Evolutionary conservation across 2,329 filamentous ascomycete species (phyloP), one percentile per base, ranked within the genome.

Genomic region (Pseudocercospora eumusae): DNA sequence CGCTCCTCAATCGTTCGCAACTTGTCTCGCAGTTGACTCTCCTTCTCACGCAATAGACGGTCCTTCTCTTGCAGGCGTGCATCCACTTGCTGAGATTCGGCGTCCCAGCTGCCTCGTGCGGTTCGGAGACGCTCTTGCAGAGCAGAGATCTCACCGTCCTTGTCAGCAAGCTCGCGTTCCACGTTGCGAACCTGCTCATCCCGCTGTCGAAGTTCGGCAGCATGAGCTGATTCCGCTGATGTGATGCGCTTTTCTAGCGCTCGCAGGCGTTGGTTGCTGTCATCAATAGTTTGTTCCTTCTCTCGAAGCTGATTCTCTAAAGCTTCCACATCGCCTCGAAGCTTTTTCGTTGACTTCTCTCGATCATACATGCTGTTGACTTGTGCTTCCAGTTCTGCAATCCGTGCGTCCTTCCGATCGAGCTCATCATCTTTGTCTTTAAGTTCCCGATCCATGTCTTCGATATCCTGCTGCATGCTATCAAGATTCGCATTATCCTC

Each of bases 21-120:
- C 72, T 92, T 93, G 65, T 91, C 88, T 45, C 90, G 85, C 11
- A 93, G 74, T 8, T 91, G 87, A 4, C 86, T 85, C 75, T 96
- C 89, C 5, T 93, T 79, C 69, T 96, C 90, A 36, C 85, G 85
- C 11, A 96, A 84, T 7, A 70, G 40, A n/a, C 61, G 59, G 50
- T 76, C 74, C 65, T 77, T 77, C 58, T 74, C 74, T 52, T 74
- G 72, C 55, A 77, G 56, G 13, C 74, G 72, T 15, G 71, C 68
- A 61, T 77, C 75, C 11, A 72, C 75, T 62, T 75, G 68, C 52
- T 75, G 73, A 4, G 73, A 71, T 57, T 77, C 75, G 2, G 71
- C 71, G 42, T 77, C 75, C 74, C 74, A 76, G 66, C 74, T 76
- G 1, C 74, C 75, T 53, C 75, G 73, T 2, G 74, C 75, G 28